Base-by-base conservation (phyloP, 352 stramenopile species). In the Phytophthora cactorum region DNA sequence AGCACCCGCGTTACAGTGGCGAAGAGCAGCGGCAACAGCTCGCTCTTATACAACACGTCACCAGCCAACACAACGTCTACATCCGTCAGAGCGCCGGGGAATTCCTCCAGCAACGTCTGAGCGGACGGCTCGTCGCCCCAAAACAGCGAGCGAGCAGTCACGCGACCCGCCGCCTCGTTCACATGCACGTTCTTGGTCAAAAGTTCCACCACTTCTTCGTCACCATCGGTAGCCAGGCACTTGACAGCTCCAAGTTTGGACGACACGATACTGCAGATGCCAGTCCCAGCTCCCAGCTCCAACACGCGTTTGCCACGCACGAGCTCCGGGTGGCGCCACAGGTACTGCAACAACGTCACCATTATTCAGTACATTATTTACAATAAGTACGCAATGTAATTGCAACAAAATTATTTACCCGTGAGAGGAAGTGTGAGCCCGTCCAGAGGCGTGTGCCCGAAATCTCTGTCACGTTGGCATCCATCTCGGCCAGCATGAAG, bases 31-130 rank as follows among this genome's bases (percentile, higher is more conserved):
- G 70, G 78, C 31, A 95, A 54, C 27, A 95, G 34, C 51, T 82
- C 78, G 39, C 73, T 67, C 72, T 95, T 95, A 67, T 95, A 95
- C 11, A 92, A 72, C 49, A 95, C 86, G 58, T 95, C 86, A 52
- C 82, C 86, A 3, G 86, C 86, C 14, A 95, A 50, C 27, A 93
- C 69, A 38, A 91, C 52, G 58, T 92, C 79, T 14, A 85, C 75
- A 27, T 64, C 32, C 3, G 27, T 52, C 39, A 83, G 66, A 12
- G 57, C 74, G 9, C 51, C 41, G 8, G 77, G 71, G 25, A 82
- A 63, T 29, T 76, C 64, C 3, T 56, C 39, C 38, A 81, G 29
- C 45, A 87, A 69, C 9, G 50, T 76, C 54, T 66, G 58, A 36
- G 62, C 63, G 8, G 82, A 88, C 36, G 62, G 39, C 6, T 72